Percentiles rank a stretch among this genome's conserved stretches.
Conservation (phyloP, 805 yeast genomes). For the Debaryomyces prosopidis region DNA sequence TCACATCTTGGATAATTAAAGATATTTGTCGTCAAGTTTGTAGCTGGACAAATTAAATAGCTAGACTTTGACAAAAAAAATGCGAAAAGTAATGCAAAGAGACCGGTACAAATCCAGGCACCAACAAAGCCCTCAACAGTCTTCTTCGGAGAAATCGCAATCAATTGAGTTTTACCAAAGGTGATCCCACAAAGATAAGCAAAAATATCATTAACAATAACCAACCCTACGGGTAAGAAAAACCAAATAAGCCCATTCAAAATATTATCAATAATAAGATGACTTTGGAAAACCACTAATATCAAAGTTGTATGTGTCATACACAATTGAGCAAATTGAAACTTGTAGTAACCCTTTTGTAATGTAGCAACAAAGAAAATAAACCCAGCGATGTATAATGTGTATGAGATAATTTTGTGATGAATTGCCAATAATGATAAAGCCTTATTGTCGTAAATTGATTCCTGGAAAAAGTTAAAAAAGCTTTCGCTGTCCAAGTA, state of each 20-base stretch:
- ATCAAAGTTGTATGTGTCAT: constrained; percentile 91
- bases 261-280: constrained; percentile 85
- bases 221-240: constrained; percentile 85
- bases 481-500: constrained; percentile 86
- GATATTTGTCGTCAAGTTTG: constrained; percentile 59
- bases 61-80: constrained; percentile 61
- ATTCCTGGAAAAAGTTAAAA: constrained; percentile 61
- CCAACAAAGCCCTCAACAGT: constrained; percentile 97
- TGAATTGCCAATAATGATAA: constrained; percentile 65
- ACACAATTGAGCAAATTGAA: constrained; percentile 93
- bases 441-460: constrained; percentile 51
- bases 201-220: constrained; percentile 91
- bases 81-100: constrained; percentile 69
- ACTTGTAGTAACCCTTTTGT: constrained; percentile 83
- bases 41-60: constrained; percentile 88
- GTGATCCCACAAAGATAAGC: constrained; percentile 97
- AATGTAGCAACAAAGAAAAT: constrained; percentile 86
- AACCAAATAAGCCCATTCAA: constrained; percentile 94
- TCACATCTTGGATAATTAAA: constrained; percentile 71
- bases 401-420: constrained; percentile 82
- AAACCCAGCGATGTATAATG: constrained; percentile 83
- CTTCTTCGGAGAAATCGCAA: constrained; percentile 93
- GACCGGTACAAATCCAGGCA: constrained; percentile 92
- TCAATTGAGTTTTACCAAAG: constrained; percentile 88
- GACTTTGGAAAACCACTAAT: constrained; percentile 90